A percentile compares a stretch with the other conserved stretches of the same genome.
phyloP scores from a whole-genome alignment of 2,329 filamentous ascomycete species.

The Trichophyton verrucosum region DNA sequence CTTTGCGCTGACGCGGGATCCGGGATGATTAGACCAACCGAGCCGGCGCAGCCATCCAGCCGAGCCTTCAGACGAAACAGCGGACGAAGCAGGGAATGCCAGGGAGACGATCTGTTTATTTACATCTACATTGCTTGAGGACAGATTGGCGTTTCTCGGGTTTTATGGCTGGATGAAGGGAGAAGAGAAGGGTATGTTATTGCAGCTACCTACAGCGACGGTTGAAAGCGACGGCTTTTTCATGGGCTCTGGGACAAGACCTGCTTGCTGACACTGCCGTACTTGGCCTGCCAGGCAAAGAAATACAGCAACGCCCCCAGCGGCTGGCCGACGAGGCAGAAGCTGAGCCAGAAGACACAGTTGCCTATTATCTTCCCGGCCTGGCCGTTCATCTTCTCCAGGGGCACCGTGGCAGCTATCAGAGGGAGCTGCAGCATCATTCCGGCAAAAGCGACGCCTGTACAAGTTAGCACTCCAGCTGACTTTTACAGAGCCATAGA shows the following conservation, averaged over 20 bases:
- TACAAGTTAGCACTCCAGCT: neutral
- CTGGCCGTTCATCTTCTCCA: slow-evolving; percentile 66
- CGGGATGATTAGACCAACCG: neutral
- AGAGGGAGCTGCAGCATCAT: slow-evolving; percentile 91
- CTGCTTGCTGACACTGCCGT: slow-evolving; percentile 58
- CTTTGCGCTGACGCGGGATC: neutral
- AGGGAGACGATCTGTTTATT: neutral
- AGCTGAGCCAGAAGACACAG: slow-evolving; percentile 90
- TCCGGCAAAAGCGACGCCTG: slow-evolving; percentile 79
- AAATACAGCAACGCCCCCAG: slow-evolving; percentile 88
- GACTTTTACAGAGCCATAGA: neutral
- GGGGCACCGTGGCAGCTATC: slow-evolving; percentile 63
- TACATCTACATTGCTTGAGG: no score
- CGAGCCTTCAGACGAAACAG: neutral
- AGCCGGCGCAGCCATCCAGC: neutral
- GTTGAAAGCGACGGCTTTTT: neutral
- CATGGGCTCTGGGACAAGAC: neutral
- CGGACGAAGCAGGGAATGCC: neutral
- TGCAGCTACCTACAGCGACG: neutral
- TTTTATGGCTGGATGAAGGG: no score
- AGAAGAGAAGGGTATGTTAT: neutral
- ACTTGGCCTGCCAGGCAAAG: slow-evolving; percentile 97
- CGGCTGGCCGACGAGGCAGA: slow-evolving; percentile 89
- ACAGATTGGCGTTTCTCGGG: no score
- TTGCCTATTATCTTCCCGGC: slow-evolving; percentile 76